Evolutionary conservation across 2,329 filamentous ascomycete species (phyloP), one percentile per base, ranked within the genome.

Genomic region (Ophiostoma himal-ulmi): DNA sequence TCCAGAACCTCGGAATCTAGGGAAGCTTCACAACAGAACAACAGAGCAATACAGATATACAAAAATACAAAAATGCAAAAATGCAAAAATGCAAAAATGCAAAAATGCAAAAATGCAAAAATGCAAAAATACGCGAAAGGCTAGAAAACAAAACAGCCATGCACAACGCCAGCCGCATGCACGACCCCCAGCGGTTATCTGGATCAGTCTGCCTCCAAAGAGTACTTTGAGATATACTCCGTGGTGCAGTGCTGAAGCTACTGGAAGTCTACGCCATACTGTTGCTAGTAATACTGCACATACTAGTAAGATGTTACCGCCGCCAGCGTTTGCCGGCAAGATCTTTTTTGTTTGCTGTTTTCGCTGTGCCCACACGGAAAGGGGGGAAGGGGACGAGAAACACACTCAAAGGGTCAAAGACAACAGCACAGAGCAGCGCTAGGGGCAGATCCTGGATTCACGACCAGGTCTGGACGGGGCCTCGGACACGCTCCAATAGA

Each of bases 401-500:
- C 1, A 44, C 36, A 65, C 57, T 48, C 7, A 36, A 41, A 39
- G 13, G 14, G 66, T 10, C 36, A 62, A 30, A 68, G 54, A 39
- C 8, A 57, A 67, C 68, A 69, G 70, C 70, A 71, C 70, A 64
- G 70, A 67, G 70, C 67, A 71, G 67, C 70, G 70, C 69, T 70
- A 70, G 60, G 57, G 44, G 70, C 66, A 70, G 70, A 68, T 70
- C 70, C 67, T 68, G 70, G 70, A 68, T 57, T 67, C n/a, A 62
- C 22, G 57, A 34, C 57, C 57, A 60, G 66, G 69, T 66, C 70
- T 66, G n/a, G 70, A 71, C 69, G 67, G 67, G 44, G 30, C 67
- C 41, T 69, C 65, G 67, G 66, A 48, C 60, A 30, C 48, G 26
- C 66, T 54, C 22, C 65, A 39, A 67, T 67, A 39, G n/a, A 22